Conservation (phyloP, 306 rosid species). For the Dalbergia oliveri region DNA sequence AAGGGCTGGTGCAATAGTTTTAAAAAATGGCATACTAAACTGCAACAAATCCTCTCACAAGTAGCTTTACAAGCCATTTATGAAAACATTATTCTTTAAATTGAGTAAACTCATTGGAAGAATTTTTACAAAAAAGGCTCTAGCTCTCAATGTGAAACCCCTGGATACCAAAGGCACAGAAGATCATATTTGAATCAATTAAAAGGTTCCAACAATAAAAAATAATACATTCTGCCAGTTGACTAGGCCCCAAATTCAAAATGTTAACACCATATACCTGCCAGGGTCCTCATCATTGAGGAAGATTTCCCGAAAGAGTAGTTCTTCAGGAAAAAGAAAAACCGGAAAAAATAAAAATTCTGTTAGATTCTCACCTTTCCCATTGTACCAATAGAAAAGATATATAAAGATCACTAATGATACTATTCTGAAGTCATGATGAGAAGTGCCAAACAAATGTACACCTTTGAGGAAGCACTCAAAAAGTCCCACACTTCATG, state of each 20-base stretch:
- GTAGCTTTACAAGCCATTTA: slow-evolving; percentile 8
- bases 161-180: slow-evolving; percentile 27
- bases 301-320: slow-evolving; percentile 96
- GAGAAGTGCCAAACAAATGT: slow-evolving; percentile 38
- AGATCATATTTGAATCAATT: slow-evolving; percentile 2
- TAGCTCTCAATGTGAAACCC: slow-evolving; percentile 59
- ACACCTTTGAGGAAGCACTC: slow-evolving; percentile 92
- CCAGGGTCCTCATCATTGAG: slow-evolving; percentile 93
- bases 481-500: slow-evolving; percentile 99
- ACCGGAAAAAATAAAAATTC: slow-evolving; percentile 12
- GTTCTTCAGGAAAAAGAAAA: slow-evolving; percentile 60
- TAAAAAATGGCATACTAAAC: background rate
- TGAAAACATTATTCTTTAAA: slow-evolving; percentile 13
- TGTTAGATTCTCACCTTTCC: slow-evolving; percentile 29
- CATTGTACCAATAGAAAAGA: slow-evolving; percentile 10
- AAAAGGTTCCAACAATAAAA: slow-evolving; percentile 1
- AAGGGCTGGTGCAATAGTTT: background rate
- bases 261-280: slow-evolving; percentile 67
- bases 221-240: background rate
- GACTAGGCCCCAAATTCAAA: slow-evolving; percentile 21
- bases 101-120: slow-evolving; percentile 2
- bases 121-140: slow-evolving; percentile 31
- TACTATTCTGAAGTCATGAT: slow-evolving; percentile 16
- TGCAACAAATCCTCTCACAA: background rate
- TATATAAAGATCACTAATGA: slow-evolving; percentile 13